These are phyloP conservation scores for Hermanozyma aechmeae DNA, from an alignment of 805 yeast genomes.

Conservation along the genomic window DNA sequence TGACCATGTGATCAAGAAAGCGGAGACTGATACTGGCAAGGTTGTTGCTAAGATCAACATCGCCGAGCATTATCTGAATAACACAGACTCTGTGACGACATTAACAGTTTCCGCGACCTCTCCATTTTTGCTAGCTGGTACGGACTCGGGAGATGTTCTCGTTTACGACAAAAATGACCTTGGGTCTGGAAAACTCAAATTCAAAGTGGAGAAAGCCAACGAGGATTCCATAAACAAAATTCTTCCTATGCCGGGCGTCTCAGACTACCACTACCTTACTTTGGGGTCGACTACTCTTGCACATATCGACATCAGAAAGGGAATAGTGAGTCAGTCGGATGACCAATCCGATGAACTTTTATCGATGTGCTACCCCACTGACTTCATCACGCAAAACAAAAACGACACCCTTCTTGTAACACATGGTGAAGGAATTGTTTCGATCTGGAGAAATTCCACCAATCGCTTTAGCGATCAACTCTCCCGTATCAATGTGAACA, in stretches of 20 bases:
- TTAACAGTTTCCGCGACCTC: constrained; percentile 37
- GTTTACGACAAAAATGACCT: constrained; percentile 53
- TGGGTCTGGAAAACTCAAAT: constrained; percentile 27
- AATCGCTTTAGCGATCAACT: constrained; percentile 72
- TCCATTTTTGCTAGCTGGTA: constrained; percentile 46
- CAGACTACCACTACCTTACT: constrained; percentile 71
- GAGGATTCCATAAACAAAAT: constrained; percentile 74
- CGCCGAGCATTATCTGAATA: constrained; percentile 10
- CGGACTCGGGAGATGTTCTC: constrained; percentile 62
- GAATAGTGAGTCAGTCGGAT: constrained; percentile 58
- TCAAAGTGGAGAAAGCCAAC: constrained; percentile 47
- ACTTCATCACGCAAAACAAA: constrained; percentile 36
- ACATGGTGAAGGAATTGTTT: constrained; percentile 84
- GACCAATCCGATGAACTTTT: constrained; percentile 93
- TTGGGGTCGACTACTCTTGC: constrained; percentile 77
- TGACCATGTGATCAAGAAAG: constrained; percentile 71
- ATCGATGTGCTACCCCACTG: constrained; percentile 55
- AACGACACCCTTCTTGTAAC: constrained; percentile 68
- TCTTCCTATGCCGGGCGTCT: constrained; percentile 57
- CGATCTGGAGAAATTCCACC: constrained; percentile 72
- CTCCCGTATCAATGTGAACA: constrained; percentile 59
- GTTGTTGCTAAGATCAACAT: constrained; percentile 48
- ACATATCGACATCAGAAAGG: constrained; percentile 71
- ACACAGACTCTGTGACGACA: constrained; percentile 31
- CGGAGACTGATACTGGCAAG: constrained; percentile 62